Conservation (phyloP, 129 eudicot genomes). For the Chrysanthemum lavandulifolium region DNA sequence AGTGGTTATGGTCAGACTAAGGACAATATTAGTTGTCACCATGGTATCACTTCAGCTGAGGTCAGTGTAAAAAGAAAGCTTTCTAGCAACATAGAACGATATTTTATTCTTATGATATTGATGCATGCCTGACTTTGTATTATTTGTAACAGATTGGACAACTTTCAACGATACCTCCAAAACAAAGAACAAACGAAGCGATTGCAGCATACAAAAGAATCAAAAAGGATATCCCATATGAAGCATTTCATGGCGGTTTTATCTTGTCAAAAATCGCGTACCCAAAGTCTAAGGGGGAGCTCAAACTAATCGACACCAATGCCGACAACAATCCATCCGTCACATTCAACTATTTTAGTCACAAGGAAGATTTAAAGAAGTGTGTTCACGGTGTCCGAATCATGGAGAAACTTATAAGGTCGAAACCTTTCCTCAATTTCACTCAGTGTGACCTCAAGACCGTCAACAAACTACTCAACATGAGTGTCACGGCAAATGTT, state of each 20-base stretch:
- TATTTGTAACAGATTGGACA: slow-evolving; percentile 73
- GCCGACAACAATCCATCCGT: slow-evolving; percentile 71
- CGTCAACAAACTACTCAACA: slow-evolving; percentile 52
- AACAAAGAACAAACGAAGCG: slow-evolving; percentile 61
- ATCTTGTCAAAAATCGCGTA: slow-evolving; percentile 68
- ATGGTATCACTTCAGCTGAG: slow-evolving; percentile 81
- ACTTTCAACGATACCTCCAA: slow-evolving; percentile 81
- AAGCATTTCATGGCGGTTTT: slow-evolving; percentile 82
- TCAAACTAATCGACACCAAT: slow-evolving; percentile 58
- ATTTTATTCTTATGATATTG: too few species aligned
- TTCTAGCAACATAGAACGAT: not conserved
- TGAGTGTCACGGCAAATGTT: slow-evolving; percentile 75
- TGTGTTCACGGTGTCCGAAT: slow-evolving; percentile 80
- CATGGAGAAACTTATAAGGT: slow-evolving; percentile 54
- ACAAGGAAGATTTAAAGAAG: slow-evolving; percentile 48
- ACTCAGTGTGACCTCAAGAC: slow-evolving; percentile 38
- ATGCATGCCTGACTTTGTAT: not conserved
- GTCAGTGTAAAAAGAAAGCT: slow-evolving; percentile 31
- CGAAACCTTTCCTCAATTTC: slow-evolving; percentile 55
- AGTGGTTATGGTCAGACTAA: slow-evolving; percentile 71
- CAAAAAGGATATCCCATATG: slow-evolving; percentile 61
- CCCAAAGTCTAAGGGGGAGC: slow-evolving; percentile 75
- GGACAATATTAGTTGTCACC: slow-evolving; percentile 60
- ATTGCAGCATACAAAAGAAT: slow-evolving; percentile 46
- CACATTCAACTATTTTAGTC: slow-evolving; percentile 84